Evolutionary conservation across 2,329 filamentous ascomycete species (phyloP), one percentile per base, ranked within the genome.

Genomic region (Fusarium secorum): DNA sequence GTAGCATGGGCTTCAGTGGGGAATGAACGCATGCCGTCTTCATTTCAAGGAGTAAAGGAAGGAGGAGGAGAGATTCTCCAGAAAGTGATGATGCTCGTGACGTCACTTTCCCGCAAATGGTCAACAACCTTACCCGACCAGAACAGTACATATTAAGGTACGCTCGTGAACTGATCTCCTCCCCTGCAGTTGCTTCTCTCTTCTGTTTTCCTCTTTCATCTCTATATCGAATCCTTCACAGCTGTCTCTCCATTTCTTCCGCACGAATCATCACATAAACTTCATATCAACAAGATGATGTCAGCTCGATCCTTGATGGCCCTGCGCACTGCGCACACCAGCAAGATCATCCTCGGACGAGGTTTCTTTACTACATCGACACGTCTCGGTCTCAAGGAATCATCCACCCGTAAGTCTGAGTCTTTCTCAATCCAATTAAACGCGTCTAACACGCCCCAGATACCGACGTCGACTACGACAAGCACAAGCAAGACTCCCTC

Each of bases 401-500:
- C 81, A 39, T 78, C 79, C 32, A 77, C 59, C 39, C 76, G 81
- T 83, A 72, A 33, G 78, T 77, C 17, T 22, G n/a, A 22, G 9
- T 45, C 11, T 10, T 24, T 35, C 36, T 17, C 33, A n/a, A 11
- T 7, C 7, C 41, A 53, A 49, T 67, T 28, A 46, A 28, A 4
- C 45, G 13, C 14, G 15, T 36, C 57, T 70, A n/a, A 72, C 65
- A 42, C 13, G 11, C 20, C 8, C 11, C 49, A 82, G 77, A 79
- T 70, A 80, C 78, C 53, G 76, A 81, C 45, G 72, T 80, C 18
- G 81, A 85, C 70, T 81, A 82, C 74, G 86, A 90, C 66, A 86
- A 82, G 77, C 88, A 90, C 82, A 90, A 91, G 82, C 79, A 86
- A 60, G 88, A 90, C 76, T 84, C 85, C 28, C 81, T 91, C 45